Percentiles rank a stretch among this genome's conserved stretches.
These are phyloP conservation scores for Penicillium salamii DNA, from an alignment of 495 filamentous ascomycete genomes.

Conservation along the genomic window DNA sequence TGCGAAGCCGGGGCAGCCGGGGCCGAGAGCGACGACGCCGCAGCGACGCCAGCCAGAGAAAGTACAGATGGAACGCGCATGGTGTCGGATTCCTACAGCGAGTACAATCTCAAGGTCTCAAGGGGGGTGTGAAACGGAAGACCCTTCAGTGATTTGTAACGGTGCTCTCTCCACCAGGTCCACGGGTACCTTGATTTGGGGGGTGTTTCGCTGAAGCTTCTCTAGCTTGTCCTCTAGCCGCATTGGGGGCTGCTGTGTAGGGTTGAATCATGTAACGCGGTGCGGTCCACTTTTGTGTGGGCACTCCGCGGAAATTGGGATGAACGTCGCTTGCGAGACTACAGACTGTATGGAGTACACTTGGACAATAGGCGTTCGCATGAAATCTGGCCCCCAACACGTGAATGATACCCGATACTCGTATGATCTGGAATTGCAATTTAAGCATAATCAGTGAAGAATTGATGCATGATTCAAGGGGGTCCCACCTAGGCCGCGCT, in stretches of 20 bases:
- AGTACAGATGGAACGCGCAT: slow-evolving; percentile 24
- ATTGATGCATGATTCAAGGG: neutral
- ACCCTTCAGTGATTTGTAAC: neutral
- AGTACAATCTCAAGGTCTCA: no score
- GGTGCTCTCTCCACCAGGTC: neutral
- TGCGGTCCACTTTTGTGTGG: slow-evolving; percentile 13
- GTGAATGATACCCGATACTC: no score
- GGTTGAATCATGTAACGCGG: slow-evolving; percentile 2
- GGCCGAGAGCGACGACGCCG: neutral
- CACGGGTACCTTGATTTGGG: neutral
- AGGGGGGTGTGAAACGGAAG: neutral
- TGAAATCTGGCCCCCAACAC: no score
- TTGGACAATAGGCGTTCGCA: no score
- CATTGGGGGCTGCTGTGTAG: neutral
- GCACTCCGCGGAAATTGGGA: slow-evolving; percentile 9
- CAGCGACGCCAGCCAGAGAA: slow-evolving; percentile 18
- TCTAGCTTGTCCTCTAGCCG: neutral
- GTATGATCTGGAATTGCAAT: neutral
- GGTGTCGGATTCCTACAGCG: neutral
- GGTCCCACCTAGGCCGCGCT: neutral
- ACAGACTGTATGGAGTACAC: no score
- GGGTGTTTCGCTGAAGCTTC: neutral
- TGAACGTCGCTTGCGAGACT: neutral
- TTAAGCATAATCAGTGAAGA: neutral
- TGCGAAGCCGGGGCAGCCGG: neutral